phyloP scores from a whole-genome alignment of 164 flowering plant genomes.

The Cinnamomum chago region DNA sequence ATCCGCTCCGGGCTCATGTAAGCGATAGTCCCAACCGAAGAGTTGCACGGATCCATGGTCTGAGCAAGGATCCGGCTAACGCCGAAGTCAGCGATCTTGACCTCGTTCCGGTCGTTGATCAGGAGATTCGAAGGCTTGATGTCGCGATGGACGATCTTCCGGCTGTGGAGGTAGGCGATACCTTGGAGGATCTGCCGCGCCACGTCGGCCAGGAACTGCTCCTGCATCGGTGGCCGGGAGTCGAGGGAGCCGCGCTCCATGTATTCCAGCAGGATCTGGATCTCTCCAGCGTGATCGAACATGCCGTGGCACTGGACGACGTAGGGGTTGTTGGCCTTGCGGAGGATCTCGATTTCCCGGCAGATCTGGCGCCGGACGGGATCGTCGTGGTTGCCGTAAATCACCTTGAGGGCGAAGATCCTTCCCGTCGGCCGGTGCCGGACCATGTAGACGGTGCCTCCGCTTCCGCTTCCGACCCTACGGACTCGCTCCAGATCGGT shows the following conservation, averaged over 20 bases:
- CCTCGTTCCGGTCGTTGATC: slow-evolving; percentile 43
- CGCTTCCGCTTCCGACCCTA: slow-evolving; percentile 74
- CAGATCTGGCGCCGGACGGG: slow-evolving; percentile 75
- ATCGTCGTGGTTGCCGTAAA: slow-evolving; percentile 80
- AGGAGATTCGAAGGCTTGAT: slow-evolving; percentile 81
- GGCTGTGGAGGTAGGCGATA: slow-evolving; percentile 53
- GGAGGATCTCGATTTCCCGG: slow-evolving; percentile 79
- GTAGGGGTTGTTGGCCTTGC: slow-evolving; percentile 60
- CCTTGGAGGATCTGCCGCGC: slow-evolving; percentile 62
- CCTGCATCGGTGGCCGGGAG: slow-evolving; percentile 28
- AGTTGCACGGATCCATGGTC: slow-evolving; percentile 82
- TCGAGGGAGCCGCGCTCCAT: slow-evolving; percentile 89
- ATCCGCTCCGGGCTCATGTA: slow-evolving; percentile 92
- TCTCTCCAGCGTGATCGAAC: slow-evolving; percentile 72
- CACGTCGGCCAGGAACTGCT: slow-evolving; percentile 44
- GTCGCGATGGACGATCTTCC: slow-evolving; percentile 73
- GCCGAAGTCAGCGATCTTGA: slow-evolving; percentile 86
- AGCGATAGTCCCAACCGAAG: slow-evolving; percentile 81
- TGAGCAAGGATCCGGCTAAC: slow-evolving; percentile 58
- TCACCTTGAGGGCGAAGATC: slow-evolving; percentile 76
- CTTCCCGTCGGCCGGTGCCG: slow-evolving; percentile 47
- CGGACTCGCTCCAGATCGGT: slow-evolving; percentile 56
- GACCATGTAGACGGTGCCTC: slow-evolving; percentile 89
- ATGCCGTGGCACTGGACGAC: slow-evolving; percentile 77
- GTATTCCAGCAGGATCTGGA: slow-evolving; percentile 74